phyloP scores from a whole-genome alignment of 2,329 filamentous ascomycete genomes.

The Aspergillus fumigatus region DNA sequence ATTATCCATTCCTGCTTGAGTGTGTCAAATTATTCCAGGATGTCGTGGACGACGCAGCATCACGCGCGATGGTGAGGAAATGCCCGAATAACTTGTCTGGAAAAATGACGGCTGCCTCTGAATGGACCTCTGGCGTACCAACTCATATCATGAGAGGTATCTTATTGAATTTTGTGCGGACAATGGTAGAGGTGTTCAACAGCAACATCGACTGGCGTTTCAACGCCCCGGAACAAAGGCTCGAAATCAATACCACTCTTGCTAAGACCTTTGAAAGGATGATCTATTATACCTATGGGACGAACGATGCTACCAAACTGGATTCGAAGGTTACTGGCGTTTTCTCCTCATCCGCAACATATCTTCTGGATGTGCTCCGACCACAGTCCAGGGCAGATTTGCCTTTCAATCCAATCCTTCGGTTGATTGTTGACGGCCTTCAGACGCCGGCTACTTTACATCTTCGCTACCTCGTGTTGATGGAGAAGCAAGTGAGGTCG shows the following conservation, averaged over 20 bases:
- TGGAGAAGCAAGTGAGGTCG: conserved; percentile 59
- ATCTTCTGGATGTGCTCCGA: conserved; percentile 73
- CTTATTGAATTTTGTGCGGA: conserved; percentile 67
- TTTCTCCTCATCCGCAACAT: conserved; percentile 68
- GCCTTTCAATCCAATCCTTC: conserved; percentile 71
- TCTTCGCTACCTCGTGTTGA: conserved; percentile 50
- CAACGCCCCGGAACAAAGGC: conserved; percentile 61
- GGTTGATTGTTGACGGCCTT: conserved; percentile 61
- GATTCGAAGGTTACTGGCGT: conserved; percentile 54
- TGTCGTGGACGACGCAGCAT: conserved; percentile 70
- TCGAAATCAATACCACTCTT: conserved; percentile 64
- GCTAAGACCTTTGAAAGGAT: conserved; percentile 67
- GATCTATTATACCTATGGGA: conserved; percentile 67
- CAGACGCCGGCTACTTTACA: conserved; percentile 61
- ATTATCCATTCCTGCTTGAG: conserved; percentile 71
- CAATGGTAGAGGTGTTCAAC: conserved; percentile 77
- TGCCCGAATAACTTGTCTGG: conserved; percentile 29
- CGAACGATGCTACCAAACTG: conserved; percentile 56
- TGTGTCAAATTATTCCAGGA: conserved; percentile 70
- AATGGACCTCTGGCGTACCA: conserved; percentile 66
- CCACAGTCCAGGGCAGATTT: conserved; percentile 65
- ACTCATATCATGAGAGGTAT: conserved; percentile 72
- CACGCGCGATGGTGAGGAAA: conserved; percentile 44
- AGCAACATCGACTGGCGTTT: conserved; percentile 86
- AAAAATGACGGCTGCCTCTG: conserved; percentile 28